phyloP scores from a whole-genome alignment of 352 stramenopile species.

The Phytophthora rubi region DNA sequence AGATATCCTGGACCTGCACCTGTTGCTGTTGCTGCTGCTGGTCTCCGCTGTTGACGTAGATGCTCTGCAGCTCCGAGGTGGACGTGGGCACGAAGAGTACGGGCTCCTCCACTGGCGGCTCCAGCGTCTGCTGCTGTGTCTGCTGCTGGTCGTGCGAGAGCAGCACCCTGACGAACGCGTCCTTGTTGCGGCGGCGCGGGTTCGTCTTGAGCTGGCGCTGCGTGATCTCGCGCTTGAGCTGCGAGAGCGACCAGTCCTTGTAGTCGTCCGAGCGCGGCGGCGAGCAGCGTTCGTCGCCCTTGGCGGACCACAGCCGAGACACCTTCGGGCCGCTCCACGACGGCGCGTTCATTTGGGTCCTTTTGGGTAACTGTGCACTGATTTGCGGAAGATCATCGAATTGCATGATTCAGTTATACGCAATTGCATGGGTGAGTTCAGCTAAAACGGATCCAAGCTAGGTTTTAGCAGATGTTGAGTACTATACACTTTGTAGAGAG shows the following conservation, averaged over 20 bases:
- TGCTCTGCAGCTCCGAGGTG: slow-evolving; percentile 27
- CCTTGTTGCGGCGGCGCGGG: slow-evolving; percentile 51
- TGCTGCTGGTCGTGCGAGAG: slow-evolving; percentile 36
- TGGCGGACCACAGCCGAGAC: slow-evolving; percentile 51
- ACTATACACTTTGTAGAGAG: too few species aligned
- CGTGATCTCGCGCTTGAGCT: slow-evolving; percentile 64
- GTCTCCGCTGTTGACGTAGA: slow-evolving; percentile 30
- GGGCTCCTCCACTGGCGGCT: slow-evolving; percentile 17
- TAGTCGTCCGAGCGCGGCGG: slow-evolving; percentile 61
- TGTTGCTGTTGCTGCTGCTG: slow-evolving; percentile 28
- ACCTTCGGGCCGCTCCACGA: slow-evolving; percentile 37
- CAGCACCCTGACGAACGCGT: slow-evolving; percentile 50
- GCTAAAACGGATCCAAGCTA: background rate
- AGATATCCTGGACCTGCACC: slow-evolving; percentile 15
- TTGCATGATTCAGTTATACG: background rate
- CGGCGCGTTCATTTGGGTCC: slow-evolving; percentile 27
- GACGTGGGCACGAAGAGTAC: slow-evolving; percentile 31
- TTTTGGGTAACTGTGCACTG: background rate
- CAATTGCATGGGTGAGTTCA: background rate
- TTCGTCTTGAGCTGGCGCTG: slow-evolving; percentile 56
- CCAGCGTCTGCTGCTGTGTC: background rate
- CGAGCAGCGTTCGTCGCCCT: slow-evolving; percentile 47
- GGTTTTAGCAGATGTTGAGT: too few species aligned
- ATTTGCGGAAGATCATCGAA: background rate
- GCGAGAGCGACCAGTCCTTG: slow-evolving; percentile 54